Base-by-base conservation (phyloP, 306 rosid species). In the Castanea crenata region DNA sequence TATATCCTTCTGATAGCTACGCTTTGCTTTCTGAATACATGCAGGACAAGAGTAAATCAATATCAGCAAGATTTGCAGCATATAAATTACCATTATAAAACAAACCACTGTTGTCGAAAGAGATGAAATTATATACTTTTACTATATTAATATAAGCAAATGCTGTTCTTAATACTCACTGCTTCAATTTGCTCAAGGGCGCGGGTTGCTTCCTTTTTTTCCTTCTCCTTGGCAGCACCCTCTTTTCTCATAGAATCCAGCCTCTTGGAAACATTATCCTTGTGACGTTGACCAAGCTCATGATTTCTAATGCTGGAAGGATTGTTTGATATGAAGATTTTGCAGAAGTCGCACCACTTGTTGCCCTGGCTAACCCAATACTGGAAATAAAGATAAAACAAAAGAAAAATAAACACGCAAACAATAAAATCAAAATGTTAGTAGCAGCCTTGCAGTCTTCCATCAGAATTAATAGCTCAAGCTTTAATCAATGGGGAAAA, bases 341-440 rank as follows among this genome's bases (percentile, higher is more conserved):
- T 93, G 91, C 99, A 91, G 64, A 95, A 90, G 79, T 95, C 97
- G 19, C 99, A 95, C 99, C 99, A 95, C 79, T 95, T 91, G 91
- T 93, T 95, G 57, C 99, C 99, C 84, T 90, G 98, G 87, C 98
- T 95, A 78, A 95, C 98, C 99, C 99, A 95, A 64, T 93, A 95
- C 98, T 93, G 92, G 78, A 84, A 78, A 78, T 12, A 49, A 57
- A 57, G 59, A 63, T 14, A 58, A 35, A 69, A 44, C 46, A 7
- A 5, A 62, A 61, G 80, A 15, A 67, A 31, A 67, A 59, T 67
- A 61, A 11, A 9, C 14, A 20, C 79, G 14, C 32, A 23, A 4
- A 59, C 5, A 23, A 62, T 56, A 25, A 25, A 25, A 32, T 72
- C 51, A 46, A 79, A 52, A 34, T 62, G 69, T 51, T 57, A 64